Evolutionary conservation across 2,329 filamentous ascomycete species (phyloP).

Genomic region (Aspergillus tamarii): DNA sequence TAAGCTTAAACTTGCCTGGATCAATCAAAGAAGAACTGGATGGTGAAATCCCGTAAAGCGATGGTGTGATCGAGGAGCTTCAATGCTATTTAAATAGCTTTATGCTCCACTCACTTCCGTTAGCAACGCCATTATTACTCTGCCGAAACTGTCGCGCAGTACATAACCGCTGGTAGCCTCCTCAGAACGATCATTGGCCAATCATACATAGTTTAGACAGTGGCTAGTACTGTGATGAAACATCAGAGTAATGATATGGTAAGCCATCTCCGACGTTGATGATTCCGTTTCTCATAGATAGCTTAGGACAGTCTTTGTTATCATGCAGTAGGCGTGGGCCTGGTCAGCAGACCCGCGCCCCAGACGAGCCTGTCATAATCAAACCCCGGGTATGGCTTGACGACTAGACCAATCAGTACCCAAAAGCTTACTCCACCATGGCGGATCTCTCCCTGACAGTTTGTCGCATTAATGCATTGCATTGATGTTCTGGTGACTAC

Average conservation of each 20-base stretch:
- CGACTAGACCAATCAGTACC: neutral
- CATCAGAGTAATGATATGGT: neutral
- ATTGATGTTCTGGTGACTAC: neutral
- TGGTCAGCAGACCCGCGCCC: neutral
- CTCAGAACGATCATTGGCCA: neutral
- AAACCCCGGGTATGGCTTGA: neutral
- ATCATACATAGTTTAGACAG: neutral
- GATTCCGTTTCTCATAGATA: neutral
- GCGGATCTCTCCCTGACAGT: neutral
- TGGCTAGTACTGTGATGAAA: neutral
- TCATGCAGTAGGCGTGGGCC: neutral
- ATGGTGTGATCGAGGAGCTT: constrained; percentile 13
- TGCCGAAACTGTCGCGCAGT: neutral
- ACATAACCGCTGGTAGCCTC: neutral
- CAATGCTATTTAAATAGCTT: neutral
- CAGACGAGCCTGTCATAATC: neutral
- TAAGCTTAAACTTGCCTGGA: neutral
- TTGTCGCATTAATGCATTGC: neutral
- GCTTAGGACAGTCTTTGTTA: neutral
- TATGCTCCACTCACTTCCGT: neutral
- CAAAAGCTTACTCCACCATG: neutral
- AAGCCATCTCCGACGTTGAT: neutral
- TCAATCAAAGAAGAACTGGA: constrained; percentile 11
- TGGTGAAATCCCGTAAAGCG: constrained; percentile 7
- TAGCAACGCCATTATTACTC: neutral